phyloP scores from a whole-genome alignment of 768 basidiomycete genomes.

The Suillus luteus region DNA sequence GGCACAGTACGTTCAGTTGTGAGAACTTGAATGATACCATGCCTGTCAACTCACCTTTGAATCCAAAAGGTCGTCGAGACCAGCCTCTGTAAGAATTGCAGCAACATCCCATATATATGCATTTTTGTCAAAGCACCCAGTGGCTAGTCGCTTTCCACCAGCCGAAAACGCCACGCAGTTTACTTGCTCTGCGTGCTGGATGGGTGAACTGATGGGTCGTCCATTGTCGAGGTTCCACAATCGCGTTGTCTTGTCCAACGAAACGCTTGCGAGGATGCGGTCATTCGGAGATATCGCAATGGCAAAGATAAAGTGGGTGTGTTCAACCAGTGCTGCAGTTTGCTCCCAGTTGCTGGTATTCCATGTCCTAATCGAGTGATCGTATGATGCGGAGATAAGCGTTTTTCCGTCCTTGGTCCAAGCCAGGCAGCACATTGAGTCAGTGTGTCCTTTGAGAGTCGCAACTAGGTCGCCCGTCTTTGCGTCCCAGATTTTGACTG shows the following conservation, averaged over 20 bases:
- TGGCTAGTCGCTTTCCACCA: not conserved
- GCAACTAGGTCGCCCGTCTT: slow-evolving; percentile 6
- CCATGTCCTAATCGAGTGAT: not conserved
- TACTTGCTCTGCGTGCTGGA: not conserved
- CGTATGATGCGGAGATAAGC: not conserved
- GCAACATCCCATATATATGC: not conserved
- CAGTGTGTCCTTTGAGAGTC: not conserved
- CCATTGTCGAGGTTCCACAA: not conserved
- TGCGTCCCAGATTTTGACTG: not conserved
- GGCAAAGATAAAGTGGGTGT: rapidly evolving
- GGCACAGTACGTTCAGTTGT: not conserved
- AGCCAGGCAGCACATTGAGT: not conserved
- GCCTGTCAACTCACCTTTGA: not conserved
- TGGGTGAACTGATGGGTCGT: not conserved
- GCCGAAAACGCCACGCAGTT: not conserved
- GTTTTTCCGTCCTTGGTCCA: not conserved
- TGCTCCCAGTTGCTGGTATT: not conserved
- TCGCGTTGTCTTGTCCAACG: not conserved
- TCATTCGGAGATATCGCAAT: not conserved
- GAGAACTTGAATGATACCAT: not conserved
- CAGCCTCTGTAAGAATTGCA: not conserved
- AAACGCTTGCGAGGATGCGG: not conserved
- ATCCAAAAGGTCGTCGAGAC: not conserved
- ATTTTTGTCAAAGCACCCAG: not conserved
- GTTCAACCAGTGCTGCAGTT: not conserved